A percentile compares a stretch with the other conserved stretches of the same genome.
Evolutionary conservation across 108 stramenopile species (phyloP).

Genomic region (Nannochloropsis granulata): DNA sequence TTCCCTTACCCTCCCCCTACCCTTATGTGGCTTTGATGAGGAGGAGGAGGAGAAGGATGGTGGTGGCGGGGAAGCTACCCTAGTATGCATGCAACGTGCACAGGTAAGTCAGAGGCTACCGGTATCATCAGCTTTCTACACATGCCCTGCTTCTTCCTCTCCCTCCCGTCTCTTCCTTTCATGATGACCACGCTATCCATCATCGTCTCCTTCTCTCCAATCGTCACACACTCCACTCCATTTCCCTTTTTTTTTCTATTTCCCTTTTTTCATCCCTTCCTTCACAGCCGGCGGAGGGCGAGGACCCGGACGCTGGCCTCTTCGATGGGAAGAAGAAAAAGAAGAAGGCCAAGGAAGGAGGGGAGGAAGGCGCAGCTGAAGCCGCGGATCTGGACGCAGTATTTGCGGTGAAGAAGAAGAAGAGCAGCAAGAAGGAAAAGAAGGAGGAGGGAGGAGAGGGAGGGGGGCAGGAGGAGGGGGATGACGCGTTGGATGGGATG

Average conservation of each 20-base stretch:
- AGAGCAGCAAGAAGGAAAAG: neutral
- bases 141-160: too few relatives aligned
- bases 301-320: neutral
- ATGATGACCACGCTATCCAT: too few relatives aligned
- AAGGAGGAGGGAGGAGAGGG: neutral
- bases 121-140: too few relatives aligned
- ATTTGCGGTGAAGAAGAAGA: neutral
- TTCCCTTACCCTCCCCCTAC: neutral
- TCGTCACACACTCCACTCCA: too few relatives aligned
- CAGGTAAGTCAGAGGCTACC: too few relatives aligned
- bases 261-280: neutral
- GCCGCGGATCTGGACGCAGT: neutral
- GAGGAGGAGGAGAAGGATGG: too few relatives aligned
- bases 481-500: neutral
- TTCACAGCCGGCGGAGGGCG: neutral
- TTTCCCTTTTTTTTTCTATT: too few relatives aligned
- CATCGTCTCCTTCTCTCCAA: too few relatives aligned
- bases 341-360: neutral
- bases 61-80: too few relatives aligned
- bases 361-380: neutral
- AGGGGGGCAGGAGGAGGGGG: neutral
- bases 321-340: neutral
- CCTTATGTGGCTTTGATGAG: too few relatives aligned
- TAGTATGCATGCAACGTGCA: too few relatives aligned
- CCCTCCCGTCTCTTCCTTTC: too few relatives aligned